Evolutionary conservation across 1,139 yeast genomes (phyloP), one percentile per base, ranked within the genome.

Genomic region (Kazachstania sp.): DNA sequence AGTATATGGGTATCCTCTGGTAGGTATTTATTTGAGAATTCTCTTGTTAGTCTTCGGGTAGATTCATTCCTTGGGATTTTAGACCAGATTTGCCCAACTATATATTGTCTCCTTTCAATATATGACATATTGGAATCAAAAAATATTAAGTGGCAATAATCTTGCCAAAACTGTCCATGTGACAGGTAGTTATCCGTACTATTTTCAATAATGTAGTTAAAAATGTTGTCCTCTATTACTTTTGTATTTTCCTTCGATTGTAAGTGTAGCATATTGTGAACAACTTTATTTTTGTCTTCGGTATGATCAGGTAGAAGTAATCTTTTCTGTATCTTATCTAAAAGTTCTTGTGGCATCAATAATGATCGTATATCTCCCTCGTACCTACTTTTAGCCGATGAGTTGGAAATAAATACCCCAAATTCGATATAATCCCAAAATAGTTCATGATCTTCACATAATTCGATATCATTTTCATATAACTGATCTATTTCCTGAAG

Each of bases 371-470:
- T 12, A 2, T 31, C 2, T n/a, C 29, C 43, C 15, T 51, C 48
- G 45, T 58, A 58, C 36, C 64, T 50, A 39, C 62, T 56, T 36
- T 50, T 49, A 5, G 46, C 30, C 3, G 30, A 11, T 16, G 52
- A 51, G 23, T 48, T 53, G 3, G 43, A 39, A 30, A 57, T 43
- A 43, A 63, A 63, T 19, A 54, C 42, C 32, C 52, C 48, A 41
- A 52, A 57, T 28, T 58, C 60, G 16, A 63, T 49, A 41, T 51
- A 59, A 44, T 63, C 66, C 58, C 61, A 55, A 45, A 63, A 63
- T 8, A 59, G 20, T 35, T 58, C 58, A 39, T 57, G 59, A 39
- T 59, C 61, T 18, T 59, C 60, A 9, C 51, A 43, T 9, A 51
- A 45, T 31, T 57, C 55, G 5, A 59, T 46, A 20, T 50, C 47